phyloP scores from a whole-genome alignment of 768 basidiomycete genomes.

The Lactifluus hygrophoroides region DNA sequence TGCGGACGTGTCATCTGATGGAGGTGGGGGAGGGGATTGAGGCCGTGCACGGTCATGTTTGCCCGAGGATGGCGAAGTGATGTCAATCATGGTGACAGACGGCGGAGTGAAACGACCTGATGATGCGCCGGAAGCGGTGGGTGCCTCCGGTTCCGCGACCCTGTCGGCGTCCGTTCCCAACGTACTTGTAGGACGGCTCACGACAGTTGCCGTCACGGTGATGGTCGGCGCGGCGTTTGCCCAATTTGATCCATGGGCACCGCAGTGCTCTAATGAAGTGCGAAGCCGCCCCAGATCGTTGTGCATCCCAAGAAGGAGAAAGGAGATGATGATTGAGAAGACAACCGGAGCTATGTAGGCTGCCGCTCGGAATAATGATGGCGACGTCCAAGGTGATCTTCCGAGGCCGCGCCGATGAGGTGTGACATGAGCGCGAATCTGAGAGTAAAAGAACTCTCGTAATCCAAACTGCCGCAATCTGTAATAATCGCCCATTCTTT shows the following conservation, averaged over 20 bases:
- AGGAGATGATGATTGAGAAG: conserved; percentile 25
- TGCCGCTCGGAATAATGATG: conserved; percentile 16
- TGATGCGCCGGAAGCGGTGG: neutral
- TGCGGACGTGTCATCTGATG: conserved; percentile 24
- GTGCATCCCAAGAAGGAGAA: conserved; percentile 24
- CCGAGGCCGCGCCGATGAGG: neutral
- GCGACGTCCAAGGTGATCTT: neutral
- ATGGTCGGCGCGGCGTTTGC: conserved; percentile 5
- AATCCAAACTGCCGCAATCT: conserved; percentile 46
- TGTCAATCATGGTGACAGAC: conserved; percentile 18
- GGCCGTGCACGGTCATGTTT: conserved; percentile 20
- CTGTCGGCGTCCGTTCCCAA: neutral
- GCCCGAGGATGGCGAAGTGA: neutral
- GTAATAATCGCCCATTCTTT: conserved; percentile 31
- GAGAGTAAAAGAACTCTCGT: conserved; percentile 52
- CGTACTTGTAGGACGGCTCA: neutral
- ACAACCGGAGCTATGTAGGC: conserved; percentile 23
- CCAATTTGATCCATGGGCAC: conserved; percentile 12
- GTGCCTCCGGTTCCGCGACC: neutral
- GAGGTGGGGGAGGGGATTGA: neutral
- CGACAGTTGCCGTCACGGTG: conserved; percentile 37
- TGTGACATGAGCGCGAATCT: conserved; percentile 28
- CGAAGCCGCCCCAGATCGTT: conserved; percentile 27
- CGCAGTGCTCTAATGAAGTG: conserved; percentile 25
- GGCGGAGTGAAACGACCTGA: neutral